Conservation (phyloP, 164 flowering plant genomes). For the Nymphaea thermarum region DNA sequence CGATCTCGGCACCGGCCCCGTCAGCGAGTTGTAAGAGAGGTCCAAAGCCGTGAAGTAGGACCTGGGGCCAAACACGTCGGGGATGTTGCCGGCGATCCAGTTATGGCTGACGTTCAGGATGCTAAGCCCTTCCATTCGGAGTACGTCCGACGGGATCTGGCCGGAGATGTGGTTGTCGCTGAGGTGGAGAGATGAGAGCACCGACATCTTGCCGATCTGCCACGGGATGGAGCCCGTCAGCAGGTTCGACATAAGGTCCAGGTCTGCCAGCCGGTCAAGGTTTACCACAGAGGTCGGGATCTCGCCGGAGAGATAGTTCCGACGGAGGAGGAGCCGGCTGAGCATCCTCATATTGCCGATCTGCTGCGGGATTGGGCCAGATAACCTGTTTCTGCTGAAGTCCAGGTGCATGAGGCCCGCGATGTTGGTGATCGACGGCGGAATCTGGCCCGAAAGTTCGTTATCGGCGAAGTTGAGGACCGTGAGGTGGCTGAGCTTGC, state of each 20-base stretch:
- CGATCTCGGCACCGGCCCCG: conserved; percentile 54
- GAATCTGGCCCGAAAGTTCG: conserved; percentile 52
- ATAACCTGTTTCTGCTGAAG: conserved; percentile 47
- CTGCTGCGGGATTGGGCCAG: conserved; percentile 42
- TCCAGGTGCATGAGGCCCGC: conserved; percentile 61
- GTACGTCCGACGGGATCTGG: conserved; percentile 36
- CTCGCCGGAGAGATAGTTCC: conserved; percentile 39
- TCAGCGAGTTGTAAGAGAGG: conserved; percentile 45
- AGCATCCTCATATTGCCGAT: conserved; percentile 53
- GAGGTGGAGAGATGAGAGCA: conserved; percentile 56
- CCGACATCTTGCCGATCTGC: conserved; percentile 52
- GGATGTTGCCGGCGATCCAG: conserved; percentile 45
- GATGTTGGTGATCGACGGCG: conserved; percentile 35
- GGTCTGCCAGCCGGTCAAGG: conserved; percentile 65
- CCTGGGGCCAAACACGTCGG: conserved; percentile 54
- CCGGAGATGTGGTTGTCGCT: conserved; percentile 58
- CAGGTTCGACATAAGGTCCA: conserved; percentile 54
- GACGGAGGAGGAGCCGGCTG: conserved; percentile 61
- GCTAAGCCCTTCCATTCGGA: conserved; percentile 33
- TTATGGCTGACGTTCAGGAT: conserved; percentile 66
- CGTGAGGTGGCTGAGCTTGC: conserved; percentile 38
- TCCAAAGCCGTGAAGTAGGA: conserved; percentile 70
- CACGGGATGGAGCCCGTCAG: conserved; percentile 51
- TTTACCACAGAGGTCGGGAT: conserved; percentile 46
- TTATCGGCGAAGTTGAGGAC: conserved; percentile 84